Percentiles rank a stretch among this genome's conserved stretches.
Evolutionary conservation across 2,329 filamentous ascomycete genomes (phyloP).

Genomic region (Venturia oleaginea): DNA sequence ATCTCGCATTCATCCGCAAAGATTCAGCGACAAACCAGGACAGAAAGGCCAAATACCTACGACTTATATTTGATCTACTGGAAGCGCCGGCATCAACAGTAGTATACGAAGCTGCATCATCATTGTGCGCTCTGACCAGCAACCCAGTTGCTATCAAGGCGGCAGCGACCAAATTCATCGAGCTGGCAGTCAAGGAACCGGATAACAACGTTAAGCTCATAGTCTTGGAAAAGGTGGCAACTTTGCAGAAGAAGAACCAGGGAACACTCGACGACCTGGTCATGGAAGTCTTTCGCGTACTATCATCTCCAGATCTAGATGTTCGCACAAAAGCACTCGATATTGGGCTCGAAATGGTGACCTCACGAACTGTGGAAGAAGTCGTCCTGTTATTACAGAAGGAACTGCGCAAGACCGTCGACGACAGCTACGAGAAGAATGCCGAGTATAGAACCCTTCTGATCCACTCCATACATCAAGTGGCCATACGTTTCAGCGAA

Average conservation of each 20-base stretch:
- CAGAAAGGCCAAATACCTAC: constrained; percentile 90
- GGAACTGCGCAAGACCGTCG: constrained; percentile 92
- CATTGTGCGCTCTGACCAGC: constrained; percentile 82
- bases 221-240: constrained; percentile 86
- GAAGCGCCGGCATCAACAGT: constrained; percentile 91
- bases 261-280: constrained; percentile 86
- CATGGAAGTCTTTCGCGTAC: constrained; percentile 92
- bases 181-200: constrained; percentile 91
- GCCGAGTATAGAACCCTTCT: constrained; percentile 88
- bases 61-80: constrained; percentile 91
- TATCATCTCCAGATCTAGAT: constrained; percentile 92
- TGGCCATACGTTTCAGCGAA: constrained; percentile 98
- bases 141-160: constrained; percentile 98
- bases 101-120: constrained; percentile 94
- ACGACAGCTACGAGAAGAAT: constrained; percentile 49
- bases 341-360: constrained; percentile 94
- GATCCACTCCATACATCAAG: constrained; percentile 96
- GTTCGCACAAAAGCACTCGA: constrained; percentile 84
- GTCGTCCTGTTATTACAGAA: constrained; percentile 95
- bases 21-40: constrained; percentile 90
- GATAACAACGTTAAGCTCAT: constrained; percentile 99
- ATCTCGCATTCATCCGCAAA: constrained; percentile 95
- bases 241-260: constrained; percentile 77
- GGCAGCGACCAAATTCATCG: constrained; percentile 90
- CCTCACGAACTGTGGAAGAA: constrained; percentile 97